Conservation (phyloP, 2,329 filamentous ascomycete genomes). For the Alternaria consortialis region DNA sequence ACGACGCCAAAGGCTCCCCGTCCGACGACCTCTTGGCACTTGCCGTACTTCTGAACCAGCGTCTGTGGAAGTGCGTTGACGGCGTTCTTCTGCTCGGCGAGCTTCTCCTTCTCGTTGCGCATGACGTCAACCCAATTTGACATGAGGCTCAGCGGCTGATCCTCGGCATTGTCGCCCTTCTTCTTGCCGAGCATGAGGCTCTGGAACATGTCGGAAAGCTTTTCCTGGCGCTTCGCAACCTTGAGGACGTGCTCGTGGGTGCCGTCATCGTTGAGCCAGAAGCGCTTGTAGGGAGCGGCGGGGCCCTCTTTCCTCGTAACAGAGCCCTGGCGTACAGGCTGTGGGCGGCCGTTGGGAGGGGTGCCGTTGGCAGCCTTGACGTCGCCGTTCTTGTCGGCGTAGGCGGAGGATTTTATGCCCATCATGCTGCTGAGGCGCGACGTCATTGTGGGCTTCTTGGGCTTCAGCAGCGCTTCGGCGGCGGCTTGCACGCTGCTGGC, state of each 20-base stretch:
- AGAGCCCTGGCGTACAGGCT: slow-evolving; percentile 44
- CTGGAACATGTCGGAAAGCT: slow-evolving; percentile 90
- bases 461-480: slow-evolving; percentile 46
- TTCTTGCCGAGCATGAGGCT: slow-evolving; percentile 83
- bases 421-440: slow-evolving; percentile 55
- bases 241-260: slow-evolving; percentile 89
- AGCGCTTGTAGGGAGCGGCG: slow-evolving; percentile 55
- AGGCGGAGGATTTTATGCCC: slow-evolving; percentile 40
- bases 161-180: slow-evolving; percentile 73
- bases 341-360: slow-evolving; percentile 35
- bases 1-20: slow-evolving; percentile 97
- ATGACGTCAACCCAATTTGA: slow-evolving; percentile 96
- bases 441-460: slow-evolving; percentile 54
- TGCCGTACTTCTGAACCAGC: slow-evolving; percentile 95
- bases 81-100: slow-evolving; percentile 77
- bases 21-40: slow-evolving; percentile 96
- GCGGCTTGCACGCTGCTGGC: slow-evolving; percentile 42
- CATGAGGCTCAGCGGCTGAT: slow-evolving; percentile 89
- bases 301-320: slow-evolving; percentile 40
- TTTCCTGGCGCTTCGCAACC: slow-evolving; percentile 91
- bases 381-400: slow-evolving; percentile 41
- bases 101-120: slow-evolving; percentile 82
- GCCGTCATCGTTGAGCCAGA: slow-evolving; percentile 69
- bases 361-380: slow-evolving; percentile 40
- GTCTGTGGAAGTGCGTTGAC: slow-evolving; percentile 79